Base-by-base conservation (phyloP, 2,329 filamentous ascomycete genomes). In the Annulohypoxylon truncatum region DNA sequence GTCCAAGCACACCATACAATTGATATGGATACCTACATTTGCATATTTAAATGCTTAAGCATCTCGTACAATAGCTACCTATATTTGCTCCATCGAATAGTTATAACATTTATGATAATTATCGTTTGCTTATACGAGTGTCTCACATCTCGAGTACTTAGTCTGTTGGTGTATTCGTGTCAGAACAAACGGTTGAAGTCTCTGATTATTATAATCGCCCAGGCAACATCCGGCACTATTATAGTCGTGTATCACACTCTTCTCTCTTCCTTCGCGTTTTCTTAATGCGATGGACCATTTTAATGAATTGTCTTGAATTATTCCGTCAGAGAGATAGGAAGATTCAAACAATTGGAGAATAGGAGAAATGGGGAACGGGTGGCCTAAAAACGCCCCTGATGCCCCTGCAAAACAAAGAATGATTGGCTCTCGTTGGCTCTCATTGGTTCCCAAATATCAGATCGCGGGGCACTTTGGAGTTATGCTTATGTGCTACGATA, bases 401-500 rank as follows among this genome's bases (percentile, higher is more conserved):
- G 18, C 20, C 35, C 50, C 13, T 47, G 48, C 18, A 51, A n/a
- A 15, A 10, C 8, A 28, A 24, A 18, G 13, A 67, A 60, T 59
- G 56, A 76, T 75, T 76, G 75, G 75, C 55, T 38, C 35, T 7
- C 35, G 9, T 38, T 38, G n/a, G 18, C 9, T 15, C 35, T 38
- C 35, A 76, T 74, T 76, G 74, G 74, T 52, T 35, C 10, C 31
- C 31, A 35, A n/a, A 2, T 70, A 35, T 24, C 20, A 53, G 38
- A 55, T 55, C 40, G 65, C 69, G 70, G 70, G 70, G 56, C 64
- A 63, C 46, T 22, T 46, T 44, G 42, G 38, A 60, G 44, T 57
- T 53, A 51, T 24, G 10, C 24, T 31, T 31, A 51, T 75, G 71
- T 82, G 3, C 78, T 77, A 4, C 4, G 69, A 78, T 71, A 71